Evolutionary conservation across 805 yeast species (phyloP).

Genomic region (Zygosaccharomyces siamensis): DNA sequence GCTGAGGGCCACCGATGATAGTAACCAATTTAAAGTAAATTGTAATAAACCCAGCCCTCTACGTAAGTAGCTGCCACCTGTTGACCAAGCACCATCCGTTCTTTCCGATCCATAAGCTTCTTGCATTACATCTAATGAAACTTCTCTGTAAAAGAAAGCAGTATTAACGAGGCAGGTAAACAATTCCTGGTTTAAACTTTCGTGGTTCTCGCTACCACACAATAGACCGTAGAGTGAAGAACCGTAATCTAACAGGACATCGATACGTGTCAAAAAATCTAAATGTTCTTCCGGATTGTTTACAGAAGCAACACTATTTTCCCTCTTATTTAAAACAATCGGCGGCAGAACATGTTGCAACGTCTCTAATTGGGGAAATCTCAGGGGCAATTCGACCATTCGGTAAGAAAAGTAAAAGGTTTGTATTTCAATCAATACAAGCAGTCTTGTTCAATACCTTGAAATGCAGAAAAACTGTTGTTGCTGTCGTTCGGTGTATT

Average conservation of each 20-base stretch:
- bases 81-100: slow-evolving; percentile 23
- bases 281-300: not conserved
- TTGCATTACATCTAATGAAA: slow-evolving; percentile 23
- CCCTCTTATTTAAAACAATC: slow-evolving; percentile 7
- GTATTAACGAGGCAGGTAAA: slow-evolving; percentile 17
- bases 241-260: slow-evolving; percentile 11
- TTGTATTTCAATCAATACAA: not conserved
- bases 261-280: slow-evolving; percentile 12
- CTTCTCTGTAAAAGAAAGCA: slow-evolving; percentile 19
- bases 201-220: too few relatives aligned
- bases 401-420: too few relatives aligned
- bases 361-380: not conserved
- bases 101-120: slow-evolving; percentile 24
- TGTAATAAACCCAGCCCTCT: slow-evolving; percentile 28
- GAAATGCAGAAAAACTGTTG: not conserved
- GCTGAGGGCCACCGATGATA: not conserved
- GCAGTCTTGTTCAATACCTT: not conserved
- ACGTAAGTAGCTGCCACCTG: slow-evolving; percentile 26
- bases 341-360: slow-evolving; percentile 5
- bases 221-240: slow-evolving; percentile 3
- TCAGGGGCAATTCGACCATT: slow-evolving; percentile 2
- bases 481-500: not conserved
- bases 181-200: slow-evolving; percentile 3
- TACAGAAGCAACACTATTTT: slow-evolving; percentile 7
- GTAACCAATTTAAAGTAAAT: slow-evolving; percentile 6